phyloP scores from a whole-genome alignment of 768 basidiomycete species.

The Mycena sanguinolenta region DNA sequence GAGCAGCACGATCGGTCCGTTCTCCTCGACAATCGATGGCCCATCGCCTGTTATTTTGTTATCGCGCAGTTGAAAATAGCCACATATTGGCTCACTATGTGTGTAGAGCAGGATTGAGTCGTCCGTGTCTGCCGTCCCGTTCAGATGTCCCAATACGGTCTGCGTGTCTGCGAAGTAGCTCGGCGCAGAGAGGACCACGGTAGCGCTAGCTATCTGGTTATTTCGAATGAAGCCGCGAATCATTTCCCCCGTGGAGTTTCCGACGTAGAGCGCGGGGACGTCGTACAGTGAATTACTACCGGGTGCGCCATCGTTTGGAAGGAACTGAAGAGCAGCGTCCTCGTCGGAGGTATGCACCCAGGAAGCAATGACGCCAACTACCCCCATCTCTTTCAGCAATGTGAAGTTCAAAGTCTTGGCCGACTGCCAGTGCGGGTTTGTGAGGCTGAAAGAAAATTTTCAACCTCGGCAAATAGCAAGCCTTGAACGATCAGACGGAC shows the following conservation, averaged over 20 bases:
- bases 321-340: conserved; percentile 46
- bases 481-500: background rate
- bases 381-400: conserved; percentile 37
- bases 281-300: conserved; percentile 39
- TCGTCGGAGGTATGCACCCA: conserved; percentile 48
- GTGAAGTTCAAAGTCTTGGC: conserved; percentile 46
- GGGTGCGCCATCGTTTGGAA: conserved; percentile 45
- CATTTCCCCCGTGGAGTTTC: conserved; percentile 46
- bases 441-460: conserved; percentile 24
- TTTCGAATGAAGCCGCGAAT: conserved; percentile 40
- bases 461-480: background rate
- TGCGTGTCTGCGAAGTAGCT: conserved; percentile 38
- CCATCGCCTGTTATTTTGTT: conserved; percentile 42
- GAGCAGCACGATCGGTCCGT: conserved; percentile 47
- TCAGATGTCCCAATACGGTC: conserved; percentile 44
- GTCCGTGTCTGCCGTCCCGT: conserved; percentile 37
- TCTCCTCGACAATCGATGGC: conserved; percentile 48
- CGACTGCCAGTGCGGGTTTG: conserved; percentile 50
- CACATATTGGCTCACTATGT: conserved; percentile 39
- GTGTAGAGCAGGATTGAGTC: conserved; percentile 46
- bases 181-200: conserved; percentile 47
- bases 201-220: conserved; percentile 41
- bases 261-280: conserved; percentile 49
- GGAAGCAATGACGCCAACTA: conserved; percentile 43
- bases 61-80: background rate